phyloP scores from a whole-genome alignment of 2,329 filamentous ascomycete genomes.

The Tolypocladium capitatum region DNA sequence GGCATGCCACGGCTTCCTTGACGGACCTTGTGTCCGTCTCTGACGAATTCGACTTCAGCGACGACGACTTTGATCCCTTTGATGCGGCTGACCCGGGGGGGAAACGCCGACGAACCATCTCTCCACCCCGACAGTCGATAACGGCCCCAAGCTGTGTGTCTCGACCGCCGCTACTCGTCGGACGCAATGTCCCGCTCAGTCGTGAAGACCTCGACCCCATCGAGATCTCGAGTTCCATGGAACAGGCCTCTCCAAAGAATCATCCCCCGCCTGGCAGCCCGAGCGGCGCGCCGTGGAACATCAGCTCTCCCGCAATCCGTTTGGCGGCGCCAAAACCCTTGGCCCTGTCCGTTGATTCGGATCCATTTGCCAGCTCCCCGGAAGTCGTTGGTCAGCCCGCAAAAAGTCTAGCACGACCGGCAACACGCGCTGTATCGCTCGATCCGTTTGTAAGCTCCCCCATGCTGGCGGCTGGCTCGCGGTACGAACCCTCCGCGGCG shows the following conservation, averaged over 20 bases:
- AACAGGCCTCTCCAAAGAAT: slow-evolving; percentile 1
- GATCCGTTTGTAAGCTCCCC: slow-evolving; percentile 8
- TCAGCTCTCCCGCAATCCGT: background rate
- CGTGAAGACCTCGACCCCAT: slow-evolving; percentile 14
- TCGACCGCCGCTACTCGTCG: background rate
- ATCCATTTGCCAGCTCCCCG: slow-evolving; percentile 24
- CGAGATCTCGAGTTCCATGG: slow-evolving; percentile 24
- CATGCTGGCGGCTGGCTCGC: background rate
- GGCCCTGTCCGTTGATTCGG: slow-evolving; percentile 8
- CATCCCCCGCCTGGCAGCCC: background rate
- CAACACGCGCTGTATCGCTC: slow-evolving; percentile 5
- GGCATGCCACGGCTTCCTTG: background rate
- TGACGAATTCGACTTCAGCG: background rate
- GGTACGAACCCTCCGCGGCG: background rate
- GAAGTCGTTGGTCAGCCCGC: background rate
- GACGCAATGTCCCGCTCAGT: background rate
- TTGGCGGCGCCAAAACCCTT: background rate
- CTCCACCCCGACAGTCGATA: background rate
- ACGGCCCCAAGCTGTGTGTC: background rate
- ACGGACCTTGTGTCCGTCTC: background rate
- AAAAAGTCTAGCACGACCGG: background rate
- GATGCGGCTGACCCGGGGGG: background rate
- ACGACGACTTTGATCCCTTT: background rate
- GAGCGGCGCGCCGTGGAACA: background rate
- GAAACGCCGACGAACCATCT: background rate